These are phyloP conservation scores for Anisodus acutangulus DNA, from an alignment of 257 asterid genomes.

Conservation along the genomic window DNA sequence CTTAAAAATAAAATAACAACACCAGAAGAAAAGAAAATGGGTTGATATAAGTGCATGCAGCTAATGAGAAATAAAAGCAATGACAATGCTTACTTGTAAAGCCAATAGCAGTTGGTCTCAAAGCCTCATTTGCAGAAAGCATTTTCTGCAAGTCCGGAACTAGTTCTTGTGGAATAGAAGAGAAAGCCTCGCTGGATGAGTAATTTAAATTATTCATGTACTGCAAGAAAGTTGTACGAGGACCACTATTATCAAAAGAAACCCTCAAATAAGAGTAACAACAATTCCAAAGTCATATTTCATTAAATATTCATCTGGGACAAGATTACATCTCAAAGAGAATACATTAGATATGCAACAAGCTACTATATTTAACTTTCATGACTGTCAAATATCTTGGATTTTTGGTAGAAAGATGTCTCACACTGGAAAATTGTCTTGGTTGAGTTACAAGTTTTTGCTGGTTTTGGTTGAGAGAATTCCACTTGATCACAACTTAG, in stretches of 20 bases:
- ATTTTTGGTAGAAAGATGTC: slow-evolving; percentile 1
- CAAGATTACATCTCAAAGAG: slow-evolving; percentile 24
- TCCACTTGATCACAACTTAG: slow-evolving; percentile 13
- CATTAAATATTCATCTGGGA: background rate
- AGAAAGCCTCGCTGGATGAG: slow-evolving; percentile 77
- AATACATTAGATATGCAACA: background rate
- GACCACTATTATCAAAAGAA: slow-evolving; percentile 38
- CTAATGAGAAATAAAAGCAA: slow-evolving; percentile 3
- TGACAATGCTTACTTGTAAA: slow-evolving; percentile 64
- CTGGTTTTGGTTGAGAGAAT: background rate
- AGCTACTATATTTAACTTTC: slow-evolving; percentile 12
- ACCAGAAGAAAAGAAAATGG: background rate
- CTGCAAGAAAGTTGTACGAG: slow-evolving; percentile 60
- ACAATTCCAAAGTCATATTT: slow-evolving; percentile 11
- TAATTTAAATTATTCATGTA: slow-evolving; percentile 86
- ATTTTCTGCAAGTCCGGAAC: slow-evolving; percentile 81
- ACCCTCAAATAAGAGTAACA: slow-evolving; percentile 24
- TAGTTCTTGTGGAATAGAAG: slow-evolving; percentile 79
- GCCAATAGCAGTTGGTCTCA: slow-evolving; percentile 83
- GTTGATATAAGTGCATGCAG: background rate
- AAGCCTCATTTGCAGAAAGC: slow-evolving; percentile 76
- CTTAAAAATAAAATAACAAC: background rate
- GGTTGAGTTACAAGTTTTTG: slow-evolving; percentile 7
- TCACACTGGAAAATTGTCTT: background rate
- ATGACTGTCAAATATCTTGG: background rate